Percentiles rank a stretch among this genome's conserved stretches.
These are phyloP conservation scores for Candida smagusa DNA, from an alignment of 1,139 yeast species.

Conservation along the genomic window DNA sequence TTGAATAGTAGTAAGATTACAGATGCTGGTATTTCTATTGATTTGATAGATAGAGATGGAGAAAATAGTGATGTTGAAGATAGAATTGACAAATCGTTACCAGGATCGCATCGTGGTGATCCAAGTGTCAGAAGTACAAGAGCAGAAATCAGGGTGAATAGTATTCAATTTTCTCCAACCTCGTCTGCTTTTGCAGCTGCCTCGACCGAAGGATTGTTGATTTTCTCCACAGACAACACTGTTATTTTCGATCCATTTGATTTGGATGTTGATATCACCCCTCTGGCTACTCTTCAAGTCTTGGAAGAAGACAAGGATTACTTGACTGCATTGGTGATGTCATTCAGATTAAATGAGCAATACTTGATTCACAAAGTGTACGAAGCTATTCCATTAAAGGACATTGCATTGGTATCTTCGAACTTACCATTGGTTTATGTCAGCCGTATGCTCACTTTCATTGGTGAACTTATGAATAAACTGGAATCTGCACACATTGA, in stretches of 20 bases:
- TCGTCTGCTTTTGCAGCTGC: conserved; percentile 93
- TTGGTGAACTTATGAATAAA: conserved; percentile 61
- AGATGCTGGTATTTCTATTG: conserved; percentile 79
- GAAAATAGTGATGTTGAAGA: conserved; percentile 86
- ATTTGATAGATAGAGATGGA: conserved; percentile 78
- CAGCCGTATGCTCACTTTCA: conserved; percentile 61
- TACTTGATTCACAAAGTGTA: conserved; percentile 70
- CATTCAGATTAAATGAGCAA: conserved; percentile 85
- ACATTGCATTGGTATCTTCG: conserved; percentile 61
- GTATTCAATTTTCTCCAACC: conserved; percentile 84
- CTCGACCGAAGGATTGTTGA: conserved; percentile 86
- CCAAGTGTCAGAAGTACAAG: conserved; percentile 72
- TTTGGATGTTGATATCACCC: conserved; percentile 88
- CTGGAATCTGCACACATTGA: conserved; percentile 80
- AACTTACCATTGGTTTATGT: conserved; percentile 79
- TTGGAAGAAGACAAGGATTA: conserved; percentile 63
- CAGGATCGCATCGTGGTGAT: conserved; percentile 90
- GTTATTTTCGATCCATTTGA: conserved; percentile 92
- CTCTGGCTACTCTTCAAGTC: conserved; percentile 64
- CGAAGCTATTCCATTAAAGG: conserved; percentile 73
- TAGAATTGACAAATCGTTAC: conserved; percentile 69
- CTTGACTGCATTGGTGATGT: conserved; percentile 82
- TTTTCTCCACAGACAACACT: conserved; percentile 75
- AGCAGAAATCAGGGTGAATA: conserved; percentile 77
- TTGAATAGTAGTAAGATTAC: conserved; percentile 81